Evolutionary conservation across 495 filamentous ascomycete genomes (phyloP).

Genomic region (Aspergillus cristatus): DNA sequence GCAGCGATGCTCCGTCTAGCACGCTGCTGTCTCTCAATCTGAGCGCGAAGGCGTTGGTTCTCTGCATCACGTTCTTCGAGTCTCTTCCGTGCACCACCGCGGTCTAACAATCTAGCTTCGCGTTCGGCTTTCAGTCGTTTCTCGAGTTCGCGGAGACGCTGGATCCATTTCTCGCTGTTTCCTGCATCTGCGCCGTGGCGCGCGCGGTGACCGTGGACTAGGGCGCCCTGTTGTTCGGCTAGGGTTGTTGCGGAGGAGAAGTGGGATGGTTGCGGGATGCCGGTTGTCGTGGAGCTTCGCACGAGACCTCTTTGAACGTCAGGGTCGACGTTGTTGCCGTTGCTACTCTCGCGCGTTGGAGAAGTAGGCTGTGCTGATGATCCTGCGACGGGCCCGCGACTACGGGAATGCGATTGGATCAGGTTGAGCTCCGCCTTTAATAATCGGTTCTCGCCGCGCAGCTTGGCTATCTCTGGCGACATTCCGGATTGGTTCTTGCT

Average conservation of each 20-base stretch:
- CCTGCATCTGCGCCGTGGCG: conserved; percentile 17
- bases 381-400: conserved; percentile 17
- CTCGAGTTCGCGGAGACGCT: conserved; percentile 79
- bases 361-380: conserved; percentile 18
- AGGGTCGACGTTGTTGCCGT: conserved; percentile 3
- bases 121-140: conserved; percentile 80
- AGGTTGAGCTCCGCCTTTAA: conserved; percentile 77
- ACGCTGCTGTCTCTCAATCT: conserved; percentile 57
- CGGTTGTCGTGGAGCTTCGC: conserved; percentile 26
- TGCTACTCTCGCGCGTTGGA: conserved; percentile 8
- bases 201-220: conserved; percentile 24
- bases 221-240: conserved; percentile 21
- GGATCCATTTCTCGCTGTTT: conserved; percentile 69
- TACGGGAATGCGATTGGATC: conserved; percentile 45
- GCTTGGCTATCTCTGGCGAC: conserved; percentile 53
- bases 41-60: conserved; percentile 60
- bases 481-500: conserved; percentile 37
- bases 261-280: conserved; percentile 29
- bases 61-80: conserved; percentile 75
- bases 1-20: conserved; percentile 26
- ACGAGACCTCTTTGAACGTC: conserved; percentile 15
- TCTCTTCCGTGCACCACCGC: conserved; percentile 70
- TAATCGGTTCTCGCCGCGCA: conserved; percentile 71
- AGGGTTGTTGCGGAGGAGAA: conserved; percentile 25
- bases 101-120: conserved; percentile 77